Base-by-base conservation (phyloP, 2,329 filamentous ascomycete genomes). In the Microsporum audouinii region DNA sequence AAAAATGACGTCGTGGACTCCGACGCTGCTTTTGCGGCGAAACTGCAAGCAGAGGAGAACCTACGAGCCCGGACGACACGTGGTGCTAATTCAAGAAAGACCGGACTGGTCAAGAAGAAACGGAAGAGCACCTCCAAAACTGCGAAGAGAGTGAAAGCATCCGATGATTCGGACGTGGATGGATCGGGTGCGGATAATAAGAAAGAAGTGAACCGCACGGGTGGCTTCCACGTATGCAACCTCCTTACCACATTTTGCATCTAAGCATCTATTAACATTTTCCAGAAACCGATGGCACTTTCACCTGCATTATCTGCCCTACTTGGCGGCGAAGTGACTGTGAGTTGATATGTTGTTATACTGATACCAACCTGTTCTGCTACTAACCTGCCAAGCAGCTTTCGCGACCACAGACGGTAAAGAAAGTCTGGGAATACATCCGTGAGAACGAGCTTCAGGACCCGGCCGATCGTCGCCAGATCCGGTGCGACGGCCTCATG, bases 371-470 rank as follows among this genome's bases (percentile, higher is more conserved):
- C 23, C n/a, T 5, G 12, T 17, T 43, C 31, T 41, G 38, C 3
- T 27, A 38, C 43, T 59, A 27, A 59, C 29, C 29, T n/a, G 29
- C 6, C 10, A 12, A 14, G 17, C 70, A 96, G 85, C 83, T 99
- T 27, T 95, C 94, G 14, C 88, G 94, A 45, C 92, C 94, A 0
- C 91, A 97, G 73, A 92, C 92, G 0, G 94, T 99, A 68, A 97
- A 97, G 79, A 88, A 88, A 72, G 86, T 99, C 60, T 99, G 94
- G 94, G 86, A 88, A 63, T 91, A 99, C 71, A 95, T 99, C 76
- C 95, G 95, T 70, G 84, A 80, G 63, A 86, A 91, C 66, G 83
- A 91, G 45, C 84, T 99, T 4, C 94, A 99, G 74, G 91, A 97
- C 67, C 92, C 91, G 0, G 84, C 74, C 65, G 92, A 99, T 77